phyloP scores from a whole-genome alignment of 306 rosid genomes.

The Rosa lucieae region DNA sequence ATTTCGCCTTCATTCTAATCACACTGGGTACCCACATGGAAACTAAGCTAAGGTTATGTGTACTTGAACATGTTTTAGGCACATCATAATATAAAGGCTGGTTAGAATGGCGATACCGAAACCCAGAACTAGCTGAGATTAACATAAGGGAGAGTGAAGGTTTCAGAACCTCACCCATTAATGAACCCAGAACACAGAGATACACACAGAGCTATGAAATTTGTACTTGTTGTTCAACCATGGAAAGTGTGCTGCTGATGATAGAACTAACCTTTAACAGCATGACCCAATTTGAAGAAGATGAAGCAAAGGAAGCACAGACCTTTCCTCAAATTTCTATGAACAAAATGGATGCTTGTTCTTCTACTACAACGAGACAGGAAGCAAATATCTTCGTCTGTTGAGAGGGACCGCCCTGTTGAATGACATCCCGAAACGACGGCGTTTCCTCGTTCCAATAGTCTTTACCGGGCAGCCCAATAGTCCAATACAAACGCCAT shows the following conservation, averaged over 20 bases:
- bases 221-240: background rate
- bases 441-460: too few species aligned
- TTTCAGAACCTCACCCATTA: conserved; percentile 25
- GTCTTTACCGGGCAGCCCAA: too few species aligned
- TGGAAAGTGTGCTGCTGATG: background rate
- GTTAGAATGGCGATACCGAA: conserved; percentile 16
- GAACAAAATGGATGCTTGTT: background rate
- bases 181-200: background rate
- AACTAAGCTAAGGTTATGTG: conserved; percentile 22
- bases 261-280: conserved; percentile 11
- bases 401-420: background rate
- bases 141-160: conserved; percentile 18
- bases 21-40: conserved; percentile 33
- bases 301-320: background rate
- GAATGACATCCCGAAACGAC: background rate
- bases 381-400: background rate
- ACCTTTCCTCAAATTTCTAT: background rate
- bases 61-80: conserved; percentile 9
- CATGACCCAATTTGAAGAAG: conserved; percentile 6
- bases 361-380: background rate
- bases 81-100: conserved; percentile 12
- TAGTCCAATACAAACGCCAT: too few species aligned
- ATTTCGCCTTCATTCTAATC: conserved; percentile 27
- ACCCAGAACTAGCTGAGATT: conserved; percentile 32
- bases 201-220: background rate